Percentiles rank a stretch among this genome's conserved stretches.
Conservation (phyloP, 1,139 yeast genomes). For the Sugiyamaella grinbergsii region DNA sequence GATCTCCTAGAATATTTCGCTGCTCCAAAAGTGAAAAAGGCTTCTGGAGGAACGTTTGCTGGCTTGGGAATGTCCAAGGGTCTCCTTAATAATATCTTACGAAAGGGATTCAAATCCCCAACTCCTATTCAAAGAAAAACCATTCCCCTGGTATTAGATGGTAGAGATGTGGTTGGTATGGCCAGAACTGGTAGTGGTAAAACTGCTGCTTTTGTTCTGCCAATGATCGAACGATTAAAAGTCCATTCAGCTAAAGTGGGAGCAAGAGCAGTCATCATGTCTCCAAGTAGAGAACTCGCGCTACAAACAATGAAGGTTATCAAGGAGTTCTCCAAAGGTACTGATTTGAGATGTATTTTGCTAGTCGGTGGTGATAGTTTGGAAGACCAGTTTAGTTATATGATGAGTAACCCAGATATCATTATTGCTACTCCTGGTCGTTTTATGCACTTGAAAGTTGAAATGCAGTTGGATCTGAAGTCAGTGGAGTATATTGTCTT, state of each 20-base stretch:
- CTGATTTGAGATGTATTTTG: conserved; percentile 77
- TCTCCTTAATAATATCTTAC: conserved; percentile 66
- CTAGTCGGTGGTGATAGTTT: conserved; percentile 96
- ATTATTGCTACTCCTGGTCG: conserved; percentile 98
- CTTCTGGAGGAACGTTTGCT: conserved; percentile 69
- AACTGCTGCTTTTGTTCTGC: conserved; percentile 96
- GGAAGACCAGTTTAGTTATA: conserved; percentile 90
- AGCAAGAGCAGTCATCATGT: conserved; percentile 79
- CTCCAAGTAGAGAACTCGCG: conserved; percentile 95
- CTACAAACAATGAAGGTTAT: conserved; percentile 87
- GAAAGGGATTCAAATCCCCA: conserved; percentile 91
- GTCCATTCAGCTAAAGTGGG: conserved; percentile 87
- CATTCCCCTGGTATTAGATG: conserved; percentile 83
- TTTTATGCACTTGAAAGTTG: conserved; percentile 90
- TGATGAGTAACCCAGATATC: conserved; percentile 94
- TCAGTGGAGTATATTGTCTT: conserved; percentile 88
- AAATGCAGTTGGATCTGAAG: conserved; percentile 84
- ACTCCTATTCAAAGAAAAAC: conserved; percentile 98
- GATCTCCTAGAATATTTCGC: conserved; percentile 52
- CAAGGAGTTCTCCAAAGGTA: conserved; percentile 81
- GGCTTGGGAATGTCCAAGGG: conserved; percentile 85
- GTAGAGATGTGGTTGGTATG: conserved; percentile 97
- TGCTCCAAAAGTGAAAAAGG: conserved; percentile 65
- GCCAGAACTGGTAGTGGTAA: conserved; percentile 99
- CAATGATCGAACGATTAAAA: conserved; percentile 82